Evolutionary conservation across 164 flowering plant genomes (phyloP), one percentile per base, ranked within the genome.

Genomic region (grape (Vitis vinifera)): DNA sequence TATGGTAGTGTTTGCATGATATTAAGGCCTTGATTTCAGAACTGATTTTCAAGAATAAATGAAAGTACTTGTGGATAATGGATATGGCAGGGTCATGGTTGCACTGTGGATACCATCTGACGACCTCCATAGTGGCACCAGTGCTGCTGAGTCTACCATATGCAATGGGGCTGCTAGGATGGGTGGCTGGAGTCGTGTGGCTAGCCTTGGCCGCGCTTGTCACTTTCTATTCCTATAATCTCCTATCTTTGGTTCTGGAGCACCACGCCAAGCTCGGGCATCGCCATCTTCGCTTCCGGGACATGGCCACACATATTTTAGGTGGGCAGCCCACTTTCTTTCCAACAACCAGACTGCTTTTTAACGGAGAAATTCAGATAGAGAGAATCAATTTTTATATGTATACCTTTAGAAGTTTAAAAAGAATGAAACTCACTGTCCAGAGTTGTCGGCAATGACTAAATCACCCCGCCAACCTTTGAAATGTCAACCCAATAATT

Each of bases 51-150:
- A 52, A 84, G 84, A 37, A 37, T 6, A 37, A 37, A 37, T 37
- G 44, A 37, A 37, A 37, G 5, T 37, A 37, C 6, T 2, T 37
- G 44, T 37, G 44, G 44, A 37, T 37, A 37, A 37, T 37, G 44
- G 44, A 37, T 29, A 50, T 17, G 13, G 10, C 55, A 84, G 87
- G 89, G 6, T 83, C 85, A 60, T 82, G 87, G 89, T 27, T 75
- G 75, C 89, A 86, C 68, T 75, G 86, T 60, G 89, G 89, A n/a
- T 86, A 75, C 58, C 89, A 86, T 51, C 61, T 86, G 78, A 82
- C 89, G 11, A 80, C 86, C 15, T 75, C 87, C 0, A 86, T 86
- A 1, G 89, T 86, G 29, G 77, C 77, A 10, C 87, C 87, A n/a
- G 76, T 67, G 9, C 71, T 86, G 1, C 72, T 86, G 9, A 80